A percentile compares a stretch with the other conserved stretches of the same genome.
These are phyloP conservation scores for Nadsonia commutata DNA, from an alignment of 1,139 yeast species.

Conservation along the genomic window DNA sequence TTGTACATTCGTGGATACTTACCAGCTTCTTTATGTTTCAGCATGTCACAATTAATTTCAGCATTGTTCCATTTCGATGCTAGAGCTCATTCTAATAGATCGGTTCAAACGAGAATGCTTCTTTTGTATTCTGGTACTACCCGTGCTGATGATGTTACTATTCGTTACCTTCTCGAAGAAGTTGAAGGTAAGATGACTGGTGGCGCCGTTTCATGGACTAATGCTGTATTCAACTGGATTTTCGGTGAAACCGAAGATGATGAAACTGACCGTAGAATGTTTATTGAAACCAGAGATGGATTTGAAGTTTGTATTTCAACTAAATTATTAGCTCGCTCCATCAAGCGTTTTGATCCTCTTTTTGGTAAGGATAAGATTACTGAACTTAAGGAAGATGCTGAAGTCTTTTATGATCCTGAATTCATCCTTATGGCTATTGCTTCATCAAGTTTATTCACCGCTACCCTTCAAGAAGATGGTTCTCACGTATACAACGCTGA, in stretches of 20 bases:
- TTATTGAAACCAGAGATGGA: conserved; percentile 34
- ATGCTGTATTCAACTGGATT: conserved; percentile 51
- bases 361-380: background rate
- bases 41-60: conserved; percentile 13
- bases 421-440: conserved; percentile 16
- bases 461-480: conserved; percentile 16
- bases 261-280: conserved; percentile 22
- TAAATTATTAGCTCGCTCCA: background rate
- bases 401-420: conserved; percentile 16
- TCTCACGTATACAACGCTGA: conserved; percentile 24
- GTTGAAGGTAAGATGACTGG: conserved; percentile 36
- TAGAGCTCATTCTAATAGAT: conserved; percentile 31
- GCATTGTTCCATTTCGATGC: conserved; percentile 26
- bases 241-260: conserved; percentile 18
- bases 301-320: conserved; percentile 27
- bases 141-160: conserved; percentile 43
- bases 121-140: conserved; percentile 48
- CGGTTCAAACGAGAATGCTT: conserved; percentile 35
- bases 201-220: conserved; percentile 39
- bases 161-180: conserved; percentile 38
- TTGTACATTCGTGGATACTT: conserved; percentile 3
- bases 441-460: conserved; percentile 16
- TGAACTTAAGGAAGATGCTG: background rate
- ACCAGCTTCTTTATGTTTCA: conserved; percentile 4
- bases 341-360: background rate